Base-by-base conservation (phyloP, 169 alveolate genomes). In the Theileria orientalis region DNA sequence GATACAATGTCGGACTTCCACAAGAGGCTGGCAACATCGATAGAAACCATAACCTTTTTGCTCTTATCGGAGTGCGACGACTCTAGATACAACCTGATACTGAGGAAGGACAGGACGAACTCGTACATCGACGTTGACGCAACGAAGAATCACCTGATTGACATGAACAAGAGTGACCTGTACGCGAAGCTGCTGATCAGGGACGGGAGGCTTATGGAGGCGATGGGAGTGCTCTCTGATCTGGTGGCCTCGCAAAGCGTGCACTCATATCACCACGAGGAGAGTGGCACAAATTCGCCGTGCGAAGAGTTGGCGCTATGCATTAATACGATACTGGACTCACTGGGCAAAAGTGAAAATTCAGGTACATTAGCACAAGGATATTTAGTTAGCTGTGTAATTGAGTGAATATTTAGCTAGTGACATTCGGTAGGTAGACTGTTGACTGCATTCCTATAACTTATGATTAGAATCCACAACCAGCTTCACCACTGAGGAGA, bases 21-120 rank as follows among this genome's bases (percentile, higher is more conserved):
- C 41, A 62, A 54, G 54, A 57, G 16, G 51, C 70, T 78, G 19
- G 44, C 23, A 33, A 52, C 69, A 37, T 35, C 62, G 11, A n/a
- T 78, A 23, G 83, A 63, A 33, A 69, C 73, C 23, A 60, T 74
- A 23, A 69, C 60, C n/a, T 54, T 78, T 30, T 29, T 78, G 49
- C 74, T 78, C n/a, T 40, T 78, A 47, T 76, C 86, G n/a, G 86
- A 78, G 41, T 78, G 76, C 37, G 86, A 78, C 54, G 86, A 78
- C 23, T 70, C 73, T 21, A 78, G 67, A 56, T 78, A 74, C 37
- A 78, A 67, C 63, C 21, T 60, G 7, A 78, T 78, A 46, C 51
- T 78, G 76, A 76, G 69, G 32, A 32, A 64, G 27, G 49, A 73
- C 33, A 40, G 54, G 56, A 69, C 54, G 23, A 69, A 63, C n/a